These are phyloP conservation scores for Solanum gracilifrons DNA, from an alignment of 257 asterid species.

Conservation along the genomic window DNA sequence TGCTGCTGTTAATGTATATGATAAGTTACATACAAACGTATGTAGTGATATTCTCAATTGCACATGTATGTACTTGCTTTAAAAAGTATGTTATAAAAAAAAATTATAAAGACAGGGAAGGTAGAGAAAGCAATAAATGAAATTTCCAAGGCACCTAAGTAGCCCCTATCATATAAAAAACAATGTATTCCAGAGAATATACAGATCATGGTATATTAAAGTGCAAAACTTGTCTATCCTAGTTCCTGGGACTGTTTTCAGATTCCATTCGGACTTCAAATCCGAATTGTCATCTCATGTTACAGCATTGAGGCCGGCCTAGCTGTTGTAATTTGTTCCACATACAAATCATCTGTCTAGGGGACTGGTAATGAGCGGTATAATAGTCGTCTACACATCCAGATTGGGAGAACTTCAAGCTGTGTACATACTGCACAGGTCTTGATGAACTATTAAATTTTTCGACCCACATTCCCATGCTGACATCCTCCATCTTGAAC, in stretches of 20 bases:
- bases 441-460: constrained; percentile 14
- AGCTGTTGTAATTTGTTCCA: constrained; percentile 14
- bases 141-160: neutral
- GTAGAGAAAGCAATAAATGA: neutral
- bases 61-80: neutral
- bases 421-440: constrained; percentile 16
- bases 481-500: constrained; percentile 26
- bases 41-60: neutral
- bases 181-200: neutral
- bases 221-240: neutral
- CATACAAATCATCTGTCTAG: constrained; percentile 21
- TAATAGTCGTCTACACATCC: constrained; percentile 18
- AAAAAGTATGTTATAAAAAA: neutral
- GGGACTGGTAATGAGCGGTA: constrained; percentile 25
- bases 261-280: neutral
- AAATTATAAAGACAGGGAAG: neutral
- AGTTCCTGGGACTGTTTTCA: neutral
- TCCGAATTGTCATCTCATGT: constrained; percentile 13
- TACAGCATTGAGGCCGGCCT: constrained; percentile 19
- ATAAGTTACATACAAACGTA: neutral
- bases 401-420: constrained; percentile 16
- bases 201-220: neutral
- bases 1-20: neutral
- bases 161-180: neutral
- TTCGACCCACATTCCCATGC: constrained; percentile 26